These are phyloP conservation scores for Parietaria judaica DNA, from an alignment of 306 rosid genomes.

Conservation along the genomic window DNA sequence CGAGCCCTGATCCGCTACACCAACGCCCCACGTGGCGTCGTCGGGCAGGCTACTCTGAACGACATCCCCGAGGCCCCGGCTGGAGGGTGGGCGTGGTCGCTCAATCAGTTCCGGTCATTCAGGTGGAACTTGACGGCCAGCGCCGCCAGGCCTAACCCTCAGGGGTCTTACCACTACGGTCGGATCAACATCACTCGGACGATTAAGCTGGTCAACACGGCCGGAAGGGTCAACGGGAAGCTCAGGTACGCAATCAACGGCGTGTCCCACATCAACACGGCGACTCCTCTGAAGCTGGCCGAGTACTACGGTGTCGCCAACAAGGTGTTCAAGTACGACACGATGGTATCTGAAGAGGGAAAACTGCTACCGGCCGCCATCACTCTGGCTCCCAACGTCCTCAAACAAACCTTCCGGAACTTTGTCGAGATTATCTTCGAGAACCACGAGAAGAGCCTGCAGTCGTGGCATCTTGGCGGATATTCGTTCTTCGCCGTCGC, in stretches of 20 bases:
- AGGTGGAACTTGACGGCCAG: conserved; percentile 67
- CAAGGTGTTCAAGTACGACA: conserved; percentile 39
- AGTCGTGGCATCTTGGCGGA: conserved; percentile 50
- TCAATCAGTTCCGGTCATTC: conserved; percentile 52
- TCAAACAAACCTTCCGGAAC: conserved; percentile 27
- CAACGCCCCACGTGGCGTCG: conserved; percentile 21
- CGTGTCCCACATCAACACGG: conserved; percentile 34
- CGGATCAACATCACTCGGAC: conserved; percentile 50
- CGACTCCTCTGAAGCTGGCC: conserved; percentile 54
- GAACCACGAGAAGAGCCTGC: conserved; percentile 54
- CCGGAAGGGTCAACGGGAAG: conserved; percentile 28
- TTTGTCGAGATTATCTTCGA: conserved; percentile 54
- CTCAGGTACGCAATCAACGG: conserved; percentile 60
- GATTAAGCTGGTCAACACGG: conserved; percentile 36
- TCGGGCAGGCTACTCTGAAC: conserved; percentile 32
- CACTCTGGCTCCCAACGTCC: conserved; percentile 20
- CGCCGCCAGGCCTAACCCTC: conserved; percentile 80
- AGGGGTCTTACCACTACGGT: conserved; percentile 61
- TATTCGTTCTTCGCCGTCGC: conserved; percentile 49
- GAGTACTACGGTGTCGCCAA: conserved; percentile 31
- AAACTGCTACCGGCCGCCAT: conserved; percentile 3
- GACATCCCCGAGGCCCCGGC: conserved; percentile 36
- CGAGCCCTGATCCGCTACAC: conserved; percentile 40
- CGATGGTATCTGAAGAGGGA: conserved; percentile 12
- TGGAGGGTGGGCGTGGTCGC: conserved; percentile 69